Evolutionary conservation across 768 basidiomycete genomes (phyloP).

Genomic region (Tephrocybe sp.): DNA sequence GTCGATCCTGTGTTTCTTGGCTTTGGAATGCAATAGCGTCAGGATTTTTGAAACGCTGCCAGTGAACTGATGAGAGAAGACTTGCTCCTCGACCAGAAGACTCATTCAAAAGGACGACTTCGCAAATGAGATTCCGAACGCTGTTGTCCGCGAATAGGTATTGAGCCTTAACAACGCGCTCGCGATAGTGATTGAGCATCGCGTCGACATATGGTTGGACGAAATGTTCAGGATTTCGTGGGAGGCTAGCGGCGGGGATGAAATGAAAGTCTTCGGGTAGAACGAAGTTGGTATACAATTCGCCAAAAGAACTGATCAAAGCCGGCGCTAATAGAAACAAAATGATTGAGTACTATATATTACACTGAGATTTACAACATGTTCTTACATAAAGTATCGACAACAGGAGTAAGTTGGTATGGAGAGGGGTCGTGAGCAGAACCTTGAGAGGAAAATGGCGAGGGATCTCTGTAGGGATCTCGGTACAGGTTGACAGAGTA

Average conservation of each 20-base stretch:
- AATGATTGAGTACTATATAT: slow-evolving; percentile 66
- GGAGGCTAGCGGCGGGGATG: not conserved
- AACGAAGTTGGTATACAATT: slow-evolving; percentile 17
- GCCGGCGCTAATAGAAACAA: slow-evolving; percentile 26
- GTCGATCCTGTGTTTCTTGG: slow-evolving; percentile 20
- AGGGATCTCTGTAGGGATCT: slow-evolving; percentile 17
- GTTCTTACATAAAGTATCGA: slow-evolving; percentile 64
- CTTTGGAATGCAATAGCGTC: slow-evolving; percentile 23
- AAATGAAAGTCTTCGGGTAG: slow-evolving; percentile 5
- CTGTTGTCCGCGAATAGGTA: slow-evolving; percentile 64
- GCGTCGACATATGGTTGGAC: slow-evolving; percentile 23
- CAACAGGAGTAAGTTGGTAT: slow-evolving; percentile 17
- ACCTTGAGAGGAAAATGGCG: slow-evolving; percentile 22
- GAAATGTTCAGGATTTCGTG: slow-evolving; percentile 16
- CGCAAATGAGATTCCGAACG: slow-evolving; percentile 47
- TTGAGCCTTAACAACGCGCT: slow-evolving; percentile 63
- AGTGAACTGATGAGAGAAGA: slow-evolving; percentile 63
- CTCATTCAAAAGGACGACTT: slow-evolving; percentile 44
- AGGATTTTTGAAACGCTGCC: slow-evolving; percentile 23
- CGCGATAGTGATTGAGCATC: slow-evolving; percentile 50
- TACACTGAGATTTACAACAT: slow-evolving; percentile 63
- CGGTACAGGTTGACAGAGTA: slow-evolving; percentile 10
- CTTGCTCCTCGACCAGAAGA: slow-evolving; percentile 59
- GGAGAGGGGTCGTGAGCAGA: slow-evolving; percentile 19
- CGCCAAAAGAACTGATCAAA: slow-evolving; percentile 27